phyloP scores from a whole-genome alignment of 345 rosid genomes.

The Raphanus sativus region DNA sequence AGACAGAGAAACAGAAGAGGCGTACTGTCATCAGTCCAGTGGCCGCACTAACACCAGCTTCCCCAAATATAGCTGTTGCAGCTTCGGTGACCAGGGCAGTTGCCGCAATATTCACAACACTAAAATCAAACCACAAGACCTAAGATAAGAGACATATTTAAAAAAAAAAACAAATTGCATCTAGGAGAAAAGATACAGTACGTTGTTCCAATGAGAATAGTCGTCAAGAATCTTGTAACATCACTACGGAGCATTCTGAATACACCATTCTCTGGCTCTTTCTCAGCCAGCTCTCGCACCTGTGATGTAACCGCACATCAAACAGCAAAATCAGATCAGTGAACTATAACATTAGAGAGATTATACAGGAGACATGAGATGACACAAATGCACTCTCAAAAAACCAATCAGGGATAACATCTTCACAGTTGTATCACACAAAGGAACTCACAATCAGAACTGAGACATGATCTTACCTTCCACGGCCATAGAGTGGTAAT shows the following conservation, averaged over 20 bases:
- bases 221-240: slow-evolving; percentile 96
- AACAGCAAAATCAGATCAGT: slow-evolving; percentile 33
- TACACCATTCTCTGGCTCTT: slow-evolving; percentile 93
- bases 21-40: slow-evolving; percentile 98
- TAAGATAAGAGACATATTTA: slow-evolving; percentile 35
- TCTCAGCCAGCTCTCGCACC: slow-evolving; percentile 96
- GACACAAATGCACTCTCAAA: neutral
- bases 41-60: slow-evolving; percentile 99
- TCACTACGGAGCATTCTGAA: slow-evolving; percentile 95
- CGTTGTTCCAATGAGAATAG: slow-evolving; percentile 99
- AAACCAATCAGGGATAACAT: neutral
- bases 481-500: slow-evolving; percentile 93
- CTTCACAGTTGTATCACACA: neutral
- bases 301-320: slow-evolving; percentile 33
- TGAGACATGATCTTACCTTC: slow-evolving; percentile 55
- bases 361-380: neutral
- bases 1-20: neutral
- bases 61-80: slow-evolving; percentile 97
- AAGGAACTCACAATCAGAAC: neutral
- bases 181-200: slow-evolving; percentile 39
- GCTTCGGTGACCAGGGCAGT: slow-evolving; percentile 98
- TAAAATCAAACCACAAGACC: slow-evolving; percentile 42
- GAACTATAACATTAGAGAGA: slow-evolving; percentile 10
- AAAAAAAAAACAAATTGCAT: slow-evolving; percentile 17
- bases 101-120: slow-evolving; percentile 98